Evolutionary conservation across 2,329 filamentous ascomycete species (phyloP).

Genomic region (Fusarium sp.): DNA sequence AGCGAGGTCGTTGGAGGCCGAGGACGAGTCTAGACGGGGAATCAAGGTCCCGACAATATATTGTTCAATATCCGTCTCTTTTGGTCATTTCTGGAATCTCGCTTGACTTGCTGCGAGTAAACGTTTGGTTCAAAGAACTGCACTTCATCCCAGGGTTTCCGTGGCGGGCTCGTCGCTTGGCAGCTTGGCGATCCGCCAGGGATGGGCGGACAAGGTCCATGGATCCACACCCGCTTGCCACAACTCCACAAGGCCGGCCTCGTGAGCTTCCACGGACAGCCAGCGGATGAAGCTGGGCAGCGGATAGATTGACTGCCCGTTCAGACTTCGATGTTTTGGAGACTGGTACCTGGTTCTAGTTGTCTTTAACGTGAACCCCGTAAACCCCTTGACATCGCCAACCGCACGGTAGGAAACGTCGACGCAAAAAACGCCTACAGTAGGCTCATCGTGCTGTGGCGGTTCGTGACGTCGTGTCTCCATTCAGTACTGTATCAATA

Average conservation of each 20-base stretch:
- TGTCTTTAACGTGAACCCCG: neutral
- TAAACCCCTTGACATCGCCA: neutral
- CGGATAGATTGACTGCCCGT: neutral
- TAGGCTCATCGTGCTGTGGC: neutral
- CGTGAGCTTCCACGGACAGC: neutral
- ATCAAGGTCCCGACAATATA: neutral
- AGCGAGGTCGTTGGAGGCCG: neutral
- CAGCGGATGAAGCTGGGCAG: neutral
- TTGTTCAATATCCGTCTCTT: neutral
- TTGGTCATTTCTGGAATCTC: neutral
- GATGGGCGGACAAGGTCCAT: neutral
- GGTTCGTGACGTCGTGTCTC: neutral
- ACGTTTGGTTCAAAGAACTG: neutral
- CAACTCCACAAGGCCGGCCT: neutral
- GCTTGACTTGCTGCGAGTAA: neutral
- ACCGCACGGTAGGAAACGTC: neutral
- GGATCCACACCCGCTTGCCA: neutral
- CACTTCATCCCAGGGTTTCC: neutral
- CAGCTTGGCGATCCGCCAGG: neutral
- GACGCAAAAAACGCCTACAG: neutral
- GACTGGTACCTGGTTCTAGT: neutral
- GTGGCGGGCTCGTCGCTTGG: neutral
- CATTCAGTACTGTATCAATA: neutral
- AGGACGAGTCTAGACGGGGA: neutral
- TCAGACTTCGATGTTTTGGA: neutral